These are phyloP conservation scores for Trypanosoma platydactyli DNA, from an alignment of 208 protist species.

Conservation along the genomic window DNA sequence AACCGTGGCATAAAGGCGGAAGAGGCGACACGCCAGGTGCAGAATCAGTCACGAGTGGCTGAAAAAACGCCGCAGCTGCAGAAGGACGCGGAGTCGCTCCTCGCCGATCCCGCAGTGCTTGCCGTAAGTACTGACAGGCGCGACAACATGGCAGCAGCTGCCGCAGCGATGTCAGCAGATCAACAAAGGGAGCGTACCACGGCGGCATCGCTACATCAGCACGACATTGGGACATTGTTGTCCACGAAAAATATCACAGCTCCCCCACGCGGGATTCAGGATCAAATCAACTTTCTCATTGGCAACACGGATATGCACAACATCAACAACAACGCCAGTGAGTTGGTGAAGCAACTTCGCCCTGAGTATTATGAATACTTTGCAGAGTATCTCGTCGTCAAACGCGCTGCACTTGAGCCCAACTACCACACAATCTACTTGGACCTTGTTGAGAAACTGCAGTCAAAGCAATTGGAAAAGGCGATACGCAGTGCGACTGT, in stretches of 20 bases:
- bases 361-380: conserved; percentile 92
- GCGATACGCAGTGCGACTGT: conserved; percentile 85
- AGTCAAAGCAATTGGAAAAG: conserved; percentile 82
- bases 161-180: conserved; percentile 3
- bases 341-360: conserved; percentile 76
- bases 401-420: conserved; percentile 97
- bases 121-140: conserved; percentile 29
- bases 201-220: conserved; percentile 76
- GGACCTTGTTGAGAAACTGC: conserved; percentile 77
- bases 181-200: conserved; percentile 38
- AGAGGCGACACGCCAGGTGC: conserved; percentile 40
- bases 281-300: conserved; percentile 92
- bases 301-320: conserved; percentile 90
- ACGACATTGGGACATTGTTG: conserved; percentile 83
- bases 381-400: conserved; percentile 98
- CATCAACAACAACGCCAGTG: conserved; percentile 76
- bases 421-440: conserved; percentile 97
- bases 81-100: conserved; percentile 36
- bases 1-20: conserved; percentile 81
- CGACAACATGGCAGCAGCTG: conserved; percentile 27
- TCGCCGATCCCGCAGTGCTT: conserved; percentile 78
- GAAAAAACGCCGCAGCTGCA: conserved; percentile 13
- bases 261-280: conserved; percentile 85
- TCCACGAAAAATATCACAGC: conserved; percentile 71
- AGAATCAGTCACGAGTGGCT: conserved; percentile 26